These are phyloP conservation scores for Penicillium crystallinum DNA, from an alignment of 495 filamentous ascomycete genomes.

Conservation along the genomic window DNA sequence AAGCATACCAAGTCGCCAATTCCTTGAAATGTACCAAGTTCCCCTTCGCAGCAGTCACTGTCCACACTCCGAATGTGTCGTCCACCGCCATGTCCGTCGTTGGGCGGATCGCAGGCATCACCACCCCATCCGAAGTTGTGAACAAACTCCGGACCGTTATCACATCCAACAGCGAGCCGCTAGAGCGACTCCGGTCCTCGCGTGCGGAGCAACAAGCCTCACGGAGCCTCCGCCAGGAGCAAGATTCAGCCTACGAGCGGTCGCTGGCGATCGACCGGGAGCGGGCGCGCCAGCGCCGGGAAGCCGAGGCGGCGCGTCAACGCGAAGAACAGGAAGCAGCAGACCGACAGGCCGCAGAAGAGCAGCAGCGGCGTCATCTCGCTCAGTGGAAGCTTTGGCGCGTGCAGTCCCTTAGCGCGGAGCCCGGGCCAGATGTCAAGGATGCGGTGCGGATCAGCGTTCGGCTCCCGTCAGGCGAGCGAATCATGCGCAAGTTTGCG, in stretches of 20 bases:
- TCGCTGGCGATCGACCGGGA: constrained; percentile 84
- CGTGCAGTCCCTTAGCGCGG: constrained; percentile 56
- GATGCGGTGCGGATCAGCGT: constrained; percentile 77
- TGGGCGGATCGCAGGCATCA: constrained; percentile 65
- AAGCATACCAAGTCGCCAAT: constrained; percentile 84
- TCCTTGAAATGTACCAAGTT: constrained; percentile 84
- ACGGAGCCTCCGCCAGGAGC: constrained; percentile 71
- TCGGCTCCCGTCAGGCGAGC: constrained; percentile 64
- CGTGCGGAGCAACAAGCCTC: constrained; percentile 72
- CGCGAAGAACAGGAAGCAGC: constrained; percentile 57
- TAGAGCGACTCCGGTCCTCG: constrained; percentile 62
- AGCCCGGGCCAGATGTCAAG: constrained; percentile 60
- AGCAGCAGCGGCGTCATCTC: constrained; percentile 50
- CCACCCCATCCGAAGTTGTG: constrained; percentile 60
- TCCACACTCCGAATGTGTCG: constrained; percentile 74
- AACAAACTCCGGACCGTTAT: constrained; percentile 66
- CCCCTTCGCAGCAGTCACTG: constrained; percentile 79
- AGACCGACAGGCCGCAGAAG: constrained; percentile 59
- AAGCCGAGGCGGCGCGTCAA: constrained; percentile 65
- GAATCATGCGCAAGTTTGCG: constrained; percentile 70
- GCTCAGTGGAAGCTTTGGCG: constrained; percentile 80
- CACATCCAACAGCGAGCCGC: constrained; percentile 59
- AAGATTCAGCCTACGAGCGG: constrained; percentile 88
- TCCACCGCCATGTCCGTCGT: constrained; percentile 84
- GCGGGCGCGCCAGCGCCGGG: constrained; percentile 63